Base-by-base conservation (phyloP, 352 stramenopile species). In the Aphanomyces cochlioides region DNA sequence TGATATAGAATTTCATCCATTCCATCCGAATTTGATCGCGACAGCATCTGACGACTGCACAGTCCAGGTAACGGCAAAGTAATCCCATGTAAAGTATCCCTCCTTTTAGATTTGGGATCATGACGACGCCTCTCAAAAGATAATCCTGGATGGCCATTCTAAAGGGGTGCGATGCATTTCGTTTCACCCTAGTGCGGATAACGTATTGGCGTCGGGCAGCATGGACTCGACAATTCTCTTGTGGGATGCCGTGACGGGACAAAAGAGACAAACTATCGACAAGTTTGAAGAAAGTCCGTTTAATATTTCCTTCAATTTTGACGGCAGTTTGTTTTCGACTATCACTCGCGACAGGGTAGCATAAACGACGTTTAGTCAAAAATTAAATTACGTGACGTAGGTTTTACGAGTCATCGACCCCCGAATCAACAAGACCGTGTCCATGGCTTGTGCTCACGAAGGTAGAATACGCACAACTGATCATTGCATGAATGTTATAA, bases 241-340 rank as follows among this genome's bases (percentile, higher is more conserved):
- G n/a, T 94, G 86, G 86, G 86, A 94, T 69, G 66, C 92, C 19
- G 80, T 85, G 40, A 68, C 74, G 13, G 19, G 77, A 90, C 73
- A 79, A 76, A 13, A 53, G 79, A 45, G 77, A 72, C 60, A 67
- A 63, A 37, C 90, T 7, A 50, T 75, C 0, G 75, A 65, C 17
- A 90, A 91, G 61, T 74, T 93, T 15, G 85, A 92, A 38, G 87
- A 94, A 59, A 77, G 84, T 39, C 76, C 84, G 6, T 93, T 82
- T 83, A 91, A 90, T 66, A 83, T 88, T 56, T 78, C 72, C 1
- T 92, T 93, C 59, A 94, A 78, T 59, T 58, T 40, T 39, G 83
- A 94, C 37, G 87, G 84, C 7, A 72, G 72, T 50, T 56, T 93
- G 53, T 60, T 94, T 4, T 84, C 85, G 38, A 92, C 83, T 7